phyloP scores from a whole-genome alignment of 176 grass and related monocot genomes.

The Miscanthus lutarioriparius region DNA sequence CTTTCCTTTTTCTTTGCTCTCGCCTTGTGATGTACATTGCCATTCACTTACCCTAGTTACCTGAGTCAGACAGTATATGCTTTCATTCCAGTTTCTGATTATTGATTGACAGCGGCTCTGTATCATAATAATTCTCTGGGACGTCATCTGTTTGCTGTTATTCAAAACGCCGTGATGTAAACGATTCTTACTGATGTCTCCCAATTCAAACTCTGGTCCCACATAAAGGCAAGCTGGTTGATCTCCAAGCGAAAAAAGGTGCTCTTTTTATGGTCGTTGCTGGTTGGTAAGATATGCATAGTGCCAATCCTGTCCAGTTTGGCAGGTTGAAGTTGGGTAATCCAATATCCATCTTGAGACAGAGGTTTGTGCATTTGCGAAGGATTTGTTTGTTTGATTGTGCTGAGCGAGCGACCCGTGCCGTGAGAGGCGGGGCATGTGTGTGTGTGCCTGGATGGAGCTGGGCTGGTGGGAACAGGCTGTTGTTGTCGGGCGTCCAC shows the following conservation, averaged over 20 bases:
- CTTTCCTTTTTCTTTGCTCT: neutral
- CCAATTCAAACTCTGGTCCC: neutral
- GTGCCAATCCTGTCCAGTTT: neutral
- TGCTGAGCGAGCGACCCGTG: slow-evolving; percentile 22
- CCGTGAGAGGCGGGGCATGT: neutral
- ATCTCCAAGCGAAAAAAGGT: neutral
- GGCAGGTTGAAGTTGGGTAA: slow-evolving; percentile 26
- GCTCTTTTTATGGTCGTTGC: neutral
- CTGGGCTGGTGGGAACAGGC: slow-evolving; percentile 36
- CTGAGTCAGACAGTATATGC: neutral
- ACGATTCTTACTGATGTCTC: neutral
- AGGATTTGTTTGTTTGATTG: slow-evolving; percentile 17
- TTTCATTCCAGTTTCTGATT: neutral
- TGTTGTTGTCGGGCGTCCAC: slow-evolving; percentile 38
- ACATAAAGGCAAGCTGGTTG: neutral
- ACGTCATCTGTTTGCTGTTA: neutral
- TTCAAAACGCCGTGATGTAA: neutral
- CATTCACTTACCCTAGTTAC: slow-evolving; percentile 3
- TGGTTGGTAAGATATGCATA: slow-evolving; percentile 9
- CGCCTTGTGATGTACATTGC: slow-evolving; percentile 24
- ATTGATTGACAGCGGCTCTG: neutral
- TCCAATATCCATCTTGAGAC: neutral
- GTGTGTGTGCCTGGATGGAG: neutral
- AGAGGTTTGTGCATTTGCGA: neutral
- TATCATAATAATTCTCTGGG: neutral